Evolutionary conservation across 1,284 basidiomycete species (phyloP).

Genomic region (Thelephora terrestris): DNA sequence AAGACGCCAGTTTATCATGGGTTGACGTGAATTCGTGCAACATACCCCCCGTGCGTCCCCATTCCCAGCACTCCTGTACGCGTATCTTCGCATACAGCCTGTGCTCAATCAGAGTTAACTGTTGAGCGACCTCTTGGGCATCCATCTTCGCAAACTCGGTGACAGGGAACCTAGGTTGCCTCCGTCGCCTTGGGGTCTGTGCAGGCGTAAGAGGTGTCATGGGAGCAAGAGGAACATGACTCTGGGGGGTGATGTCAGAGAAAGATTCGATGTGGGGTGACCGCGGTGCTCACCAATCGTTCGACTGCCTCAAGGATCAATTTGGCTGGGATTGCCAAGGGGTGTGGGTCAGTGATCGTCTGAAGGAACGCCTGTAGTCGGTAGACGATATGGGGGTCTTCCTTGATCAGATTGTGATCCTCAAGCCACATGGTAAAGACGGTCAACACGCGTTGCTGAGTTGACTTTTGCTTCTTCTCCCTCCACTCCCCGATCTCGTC

Average conservation of each 20-base stretch:
- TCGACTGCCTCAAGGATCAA: constrained; percentile 43
- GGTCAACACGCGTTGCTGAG: constrained; percentile 45
- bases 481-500: constrained; percentile 58
- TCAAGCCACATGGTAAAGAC: constrained; percentile 53
- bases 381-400: constrained; percentile 50
- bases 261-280: constrained; percentile 10
- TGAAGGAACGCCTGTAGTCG: constrained; percentile 46
- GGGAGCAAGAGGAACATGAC: constrained; percentile 15
- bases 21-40: constrained; percentile 47
- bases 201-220: constrained; percentile 13
- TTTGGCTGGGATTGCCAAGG: constrained; percentile 36
- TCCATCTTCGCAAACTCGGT: constrained; percentile 46
- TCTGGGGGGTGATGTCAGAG: constrained; percentile 11
- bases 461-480: constrained; percentile 44
- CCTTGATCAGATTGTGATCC: constrained; percentile 46
- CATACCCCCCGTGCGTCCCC: constrained; percentile 33
- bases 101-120: constrained; percentile 50
- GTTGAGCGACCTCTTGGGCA: constrained; percentile 48
- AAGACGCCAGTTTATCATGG: constrained; percentile 49
- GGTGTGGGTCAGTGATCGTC: constrained; percentile 30
- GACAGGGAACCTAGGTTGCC: constrained; percentile 34
- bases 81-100: constrained; percentile 47
- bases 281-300: constrained; percentile 34
- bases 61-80: constrained; percentile 50
- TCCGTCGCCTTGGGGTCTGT: constrained; percentile 23